Evolutionary conservation across 2,329 filamentous ascomycete genomes (phyloP), one percentile per base, ranked within the genome.

Genomic region (Phialemonium atrogriseum): DNA sequence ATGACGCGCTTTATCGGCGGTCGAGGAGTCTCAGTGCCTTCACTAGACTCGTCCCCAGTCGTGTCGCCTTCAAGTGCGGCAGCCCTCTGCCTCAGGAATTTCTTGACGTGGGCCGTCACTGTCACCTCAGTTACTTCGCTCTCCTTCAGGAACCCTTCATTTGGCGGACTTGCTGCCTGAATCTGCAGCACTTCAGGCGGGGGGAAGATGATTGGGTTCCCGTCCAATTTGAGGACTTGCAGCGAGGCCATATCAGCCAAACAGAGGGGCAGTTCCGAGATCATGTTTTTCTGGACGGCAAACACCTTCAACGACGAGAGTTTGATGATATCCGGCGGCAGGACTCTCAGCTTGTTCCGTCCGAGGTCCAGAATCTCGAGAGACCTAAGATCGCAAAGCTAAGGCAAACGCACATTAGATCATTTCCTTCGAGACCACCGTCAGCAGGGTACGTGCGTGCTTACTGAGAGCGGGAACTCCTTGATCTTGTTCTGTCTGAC

Each of bases 321-420:
- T 49, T 79, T 85, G 38, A 73, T 75, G 39, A 95, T 84, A 33
- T 88, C 82, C 27, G 80, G 74, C 0, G 89, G 87, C 2, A 96
- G 70, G 8, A 73, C 64, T 28, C 73, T 74, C 39, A 96, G 77
- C 54, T 82, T 85, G 54, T 96, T 96, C 46, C 84, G 77, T 53
- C 87, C 88, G 33, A 96, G 70, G 59, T 96, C 89, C 39, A 96
- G 73, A 37, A 95, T 94, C 59, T 96, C 88, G 34, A 96, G 73
- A 20, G 86, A 83, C 32, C 76, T 80, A 39, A 96, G 70, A 55
- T 87, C 79, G 53, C 89, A 88, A 36, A 96, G 74, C 87, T 94
- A 51, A 9, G 23, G 11, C 17, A 14, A 10, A 21, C 9, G 19
- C 26, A 19, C 3, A 13, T 16, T 14, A 9, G 14, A 28, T 28